These are phyloP conservation scores for Erythrobasidium hasegawianum DNA, from an alignment of 1,284 basidiomycete genomes.

Conservation along the genomic window DNA sequence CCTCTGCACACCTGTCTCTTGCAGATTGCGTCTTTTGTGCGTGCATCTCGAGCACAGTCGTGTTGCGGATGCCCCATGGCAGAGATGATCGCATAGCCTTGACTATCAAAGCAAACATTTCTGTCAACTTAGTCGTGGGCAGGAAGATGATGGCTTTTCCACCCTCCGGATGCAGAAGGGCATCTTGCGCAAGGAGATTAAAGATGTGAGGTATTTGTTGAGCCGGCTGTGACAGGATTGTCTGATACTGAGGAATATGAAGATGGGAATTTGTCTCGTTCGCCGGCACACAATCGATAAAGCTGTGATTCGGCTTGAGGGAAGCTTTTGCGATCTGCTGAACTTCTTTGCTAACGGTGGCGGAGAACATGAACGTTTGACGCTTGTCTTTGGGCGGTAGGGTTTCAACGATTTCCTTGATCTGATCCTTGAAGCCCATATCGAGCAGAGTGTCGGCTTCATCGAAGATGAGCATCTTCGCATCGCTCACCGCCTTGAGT, in stretches of 20 bases:
- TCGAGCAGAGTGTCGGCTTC: conserved; percentile 94
- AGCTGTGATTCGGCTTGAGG: conserved; percentile 62
- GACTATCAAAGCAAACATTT: conserved; percentile 66
- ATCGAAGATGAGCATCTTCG: conserved; percentile 75
- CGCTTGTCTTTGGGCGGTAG: conserved; percentile 67
- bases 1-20: conserved; percentile 63
- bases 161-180: conserved; percentile 63
- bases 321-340: conserved; percentile 54
- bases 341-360: conserved; percentile 60
- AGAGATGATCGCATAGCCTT: conserved; percentile 47
- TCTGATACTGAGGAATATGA: conserved; percentile 80
- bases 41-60: conserved; percentile 77
- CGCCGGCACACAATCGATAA: conserved; percentile 58
- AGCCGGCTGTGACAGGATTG: conserved; percentile 62
- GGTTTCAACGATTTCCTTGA: conserved; percentile 67
- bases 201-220: conserved; percentile 77
- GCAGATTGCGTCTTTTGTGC: conserved; percentile 67
- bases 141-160: conserved; percentile 81
- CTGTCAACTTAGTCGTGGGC: conserved; percentile 81
- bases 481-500: conserved; percentile 56
- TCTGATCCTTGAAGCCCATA: conserved; percentile 91
- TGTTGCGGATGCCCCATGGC: conserved; percentile 53
- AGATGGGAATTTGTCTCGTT: conserved; percentile 64
- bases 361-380: conserved; percentile 94
- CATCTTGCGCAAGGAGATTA: conserved; percentile 82